Evolutionary conservation across 2,329 filamentous ascomycete species (phyloP), one percentile per base, ranked within the genome.

Genomic region (Scedosporium minutisporum): DNA sequence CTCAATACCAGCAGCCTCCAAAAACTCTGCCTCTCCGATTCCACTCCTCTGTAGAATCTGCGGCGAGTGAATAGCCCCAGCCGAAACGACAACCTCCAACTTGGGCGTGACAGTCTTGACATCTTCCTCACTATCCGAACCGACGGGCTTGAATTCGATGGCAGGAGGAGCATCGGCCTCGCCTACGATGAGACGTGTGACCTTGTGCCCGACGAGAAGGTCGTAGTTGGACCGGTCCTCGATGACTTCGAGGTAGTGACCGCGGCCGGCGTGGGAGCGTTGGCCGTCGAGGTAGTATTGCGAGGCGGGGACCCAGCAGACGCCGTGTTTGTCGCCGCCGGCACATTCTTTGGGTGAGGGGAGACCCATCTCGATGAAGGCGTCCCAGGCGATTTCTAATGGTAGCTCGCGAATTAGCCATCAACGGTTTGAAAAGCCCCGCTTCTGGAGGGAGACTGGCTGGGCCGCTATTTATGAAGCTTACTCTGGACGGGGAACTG

Each of bases 41-140:
- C 80, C 80, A 51, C 77, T 80, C 1, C 81, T 73, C 69, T 80
- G 79, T 0, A 83, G 75, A 2, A 83, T 72, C 60, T 82, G 78
- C 0, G 80, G 80, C 1, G 77, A 77, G 65, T 80, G 80, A 63
- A 82, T 78, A 1, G 76, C 70, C 6, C 81, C 81, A 2, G 77
- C 79, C 0, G 77, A 75, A 29, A 83, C 63, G 60, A 84, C 82
- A 12, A 83, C 76, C 63, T 76, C 67, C 12, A 69, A 66, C 55
- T 70, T 67, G 2, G 66, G 63, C 46, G 27, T 60, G 10, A 63
- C 58, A 7, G 57, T 63, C 18, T 25, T 21, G 3, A 59, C 25
- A 23, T 58, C 61, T 1, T n/a, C 61, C 14, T 60, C 61, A 21
- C 23, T 29, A 9, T 16, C 16, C 46, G 25, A 46, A 27, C 12